These are phyloP conservation scores for Diaporthe eres DNA, from an alignment of 2,329 filamentous ascomycete species.

Conservation along the genomic window DNA sequence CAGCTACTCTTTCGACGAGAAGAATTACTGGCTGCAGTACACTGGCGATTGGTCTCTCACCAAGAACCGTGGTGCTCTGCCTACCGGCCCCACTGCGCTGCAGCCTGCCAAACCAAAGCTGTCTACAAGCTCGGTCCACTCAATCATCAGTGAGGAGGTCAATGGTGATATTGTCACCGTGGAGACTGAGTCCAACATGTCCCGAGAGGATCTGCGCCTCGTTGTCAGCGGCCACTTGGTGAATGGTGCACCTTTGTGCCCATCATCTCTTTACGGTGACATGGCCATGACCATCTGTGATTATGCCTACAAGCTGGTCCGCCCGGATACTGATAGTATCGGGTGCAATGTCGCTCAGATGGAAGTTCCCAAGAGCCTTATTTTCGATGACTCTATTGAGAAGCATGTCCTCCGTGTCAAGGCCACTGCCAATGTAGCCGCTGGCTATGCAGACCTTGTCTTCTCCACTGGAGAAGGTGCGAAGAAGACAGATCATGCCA, in stretches of 20 bases:
- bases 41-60: slow-evolving; percentile 79
- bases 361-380: slow-evolving; percentile 79
- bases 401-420: slow-evolving; percentile 73
- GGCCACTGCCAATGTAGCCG: slow-evolving; percentile 70
- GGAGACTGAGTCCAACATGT: slow-evolving; percentile 76
- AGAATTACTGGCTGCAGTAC: slow-evolving; percentile 78
- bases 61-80: slow-evolving; percentile 72
- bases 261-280: slow-evolving; percentile 68
- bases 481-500: slow-evolving; percentile 72
- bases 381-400: slow-evolving; percentile 62
- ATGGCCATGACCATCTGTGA: slow-evolving; percentile 70
- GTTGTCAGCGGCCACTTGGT: slow-evolving; percentile 77
- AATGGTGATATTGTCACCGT: slow-evolving; percentile 71
- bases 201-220: slow-evolving; percentile 71
- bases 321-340: slow-evolving; percentile 67
- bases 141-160: slow-evolving; percentile 73
- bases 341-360: slow-evolving; percentile 76
- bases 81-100: slow-evolving; percentile 47
- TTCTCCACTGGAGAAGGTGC: slow-evolving; percentile 73
- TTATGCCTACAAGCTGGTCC: slow-evolving; percentile 76
- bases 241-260: slow-evolving; percentile 76
- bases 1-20: slow-evolving; percentile 79
- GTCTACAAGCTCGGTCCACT: slow-evolving; percentile 76
- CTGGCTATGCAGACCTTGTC: slow-evolving; percentile 67
- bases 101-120: slow-evolving; percentile 68